Conservation (phyloP, 768 basidiomycete genomes). For the Auricularia sp. region DNA sequence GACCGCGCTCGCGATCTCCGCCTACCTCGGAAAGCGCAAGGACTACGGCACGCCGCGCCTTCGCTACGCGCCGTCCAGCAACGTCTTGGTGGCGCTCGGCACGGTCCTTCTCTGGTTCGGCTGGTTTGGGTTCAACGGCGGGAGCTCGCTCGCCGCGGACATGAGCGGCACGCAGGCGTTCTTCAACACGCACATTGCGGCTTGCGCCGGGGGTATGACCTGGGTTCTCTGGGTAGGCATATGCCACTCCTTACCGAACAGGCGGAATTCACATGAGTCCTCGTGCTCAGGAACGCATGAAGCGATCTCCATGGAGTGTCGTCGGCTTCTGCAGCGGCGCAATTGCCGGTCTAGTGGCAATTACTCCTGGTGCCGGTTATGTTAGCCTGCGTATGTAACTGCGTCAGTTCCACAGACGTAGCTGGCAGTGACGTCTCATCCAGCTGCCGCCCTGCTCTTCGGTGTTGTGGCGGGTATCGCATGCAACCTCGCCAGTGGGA, state of each 20-base stretch:
- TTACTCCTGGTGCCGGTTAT: constrained; percentile 80
- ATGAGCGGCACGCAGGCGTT: constrained; percentile 68
- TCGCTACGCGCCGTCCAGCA: constrained; percentile 83
- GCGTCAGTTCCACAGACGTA: not conserved
- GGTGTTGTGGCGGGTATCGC: constrained; percentile 62
- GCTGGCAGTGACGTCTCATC: not conserved
- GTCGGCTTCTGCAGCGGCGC: constrained; percentile 90
- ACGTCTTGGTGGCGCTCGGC: constrained; percentile 71
- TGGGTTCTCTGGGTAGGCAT: constrained; percentile 31
- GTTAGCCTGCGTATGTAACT: constrained; percentile 70
- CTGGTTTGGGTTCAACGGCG: constrained; percentile 80
- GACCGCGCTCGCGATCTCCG: constrained; percentile 74
- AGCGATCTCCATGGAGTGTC: constrained; percentile 49
- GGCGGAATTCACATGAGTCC: constrained; percentile 51
- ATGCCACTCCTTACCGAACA: not conserved
- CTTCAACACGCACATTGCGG: constrained; percentile 86
- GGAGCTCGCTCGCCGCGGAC: constrained; percentile 80
- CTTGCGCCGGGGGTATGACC: constrained; percentile 72
- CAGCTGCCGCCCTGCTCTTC: constrained; percentile 28
- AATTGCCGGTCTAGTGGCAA: constrained; percentile 79
- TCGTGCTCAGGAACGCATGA: constrained; percentile 45
- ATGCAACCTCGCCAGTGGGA: constrained; percentile 72
- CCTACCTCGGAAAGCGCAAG: constrained; percentile 75
- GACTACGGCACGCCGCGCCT: constrained; percentile 45
- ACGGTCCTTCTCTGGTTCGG: constrained; percentile 85